Evolutionary conservation across 805 yeast genomes (phyloP).

Genomic region (Metschnikowia vanudenii): DNA sequence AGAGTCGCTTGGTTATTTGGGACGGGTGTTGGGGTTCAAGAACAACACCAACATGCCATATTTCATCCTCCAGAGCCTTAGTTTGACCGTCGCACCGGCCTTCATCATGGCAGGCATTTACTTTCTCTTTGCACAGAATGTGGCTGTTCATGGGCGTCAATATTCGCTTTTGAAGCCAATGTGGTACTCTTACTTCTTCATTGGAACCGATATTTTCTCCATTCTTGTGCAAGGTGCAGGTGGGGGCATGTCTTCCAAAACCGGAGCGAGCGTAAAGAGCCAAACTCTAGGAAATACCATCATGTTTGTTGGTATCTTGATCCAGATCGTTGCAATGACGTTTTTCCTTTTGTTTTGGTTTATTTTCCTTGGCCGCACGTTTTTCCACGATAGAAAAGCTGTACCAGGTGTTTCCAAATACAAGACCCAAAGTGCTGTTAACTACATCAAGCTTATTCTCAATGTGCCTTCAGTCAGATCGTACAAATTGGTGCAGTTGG

Average conservation of each 20-base stretch:
- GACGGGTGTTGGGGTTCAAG: slow-evolving; percentile 32
- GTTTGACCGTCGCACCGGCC: slow-evolving; percentile 42
- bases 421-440: slow-evolving; percentile 13
- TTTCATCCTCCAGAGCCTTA: slow-evolving; percentile 34
- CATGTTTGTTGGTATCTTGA: slow-evolving; percentile 39
- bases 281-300: slow-evolving; percentile 34
- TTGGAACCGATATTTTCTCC: slow-evolving; percentile 36
- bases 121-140: slow-evolving; percentile 40
- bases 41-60: slow-evolving; percentile 22
- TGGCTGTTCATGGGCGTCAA: slow-evolving; percentile 38
- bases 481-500: too few species aligned
- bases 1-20: slow-evolving; percentile 39
- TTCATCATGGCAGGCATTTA: slow-evolving; percentile 46
- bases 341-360: slow-evolving; percentile 37
- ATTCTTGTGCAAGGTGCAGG: slow-evolving; percentile 40
- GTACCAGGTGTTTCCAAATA: slow-evolving; percentile 15
- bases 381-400: slow-evolving; percentile 25
- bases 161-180: slow-evolving; percentile 40
- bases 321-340: slow-evolving; percentile 42
- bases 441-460: slow-evolving; percentile 30
- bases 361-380: slow-evolving; percentile 34
- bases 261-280: slow-evolving; percentile 22
- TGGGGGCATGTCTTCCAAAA: slow-evolving; percentile 36
- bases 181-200: slow-evolving; percentile 44
- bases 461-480: too few species aligned